Base-by-base conservation (phyloP, 352 stramenopile species). In the Phytophthora meadii region DNA sequence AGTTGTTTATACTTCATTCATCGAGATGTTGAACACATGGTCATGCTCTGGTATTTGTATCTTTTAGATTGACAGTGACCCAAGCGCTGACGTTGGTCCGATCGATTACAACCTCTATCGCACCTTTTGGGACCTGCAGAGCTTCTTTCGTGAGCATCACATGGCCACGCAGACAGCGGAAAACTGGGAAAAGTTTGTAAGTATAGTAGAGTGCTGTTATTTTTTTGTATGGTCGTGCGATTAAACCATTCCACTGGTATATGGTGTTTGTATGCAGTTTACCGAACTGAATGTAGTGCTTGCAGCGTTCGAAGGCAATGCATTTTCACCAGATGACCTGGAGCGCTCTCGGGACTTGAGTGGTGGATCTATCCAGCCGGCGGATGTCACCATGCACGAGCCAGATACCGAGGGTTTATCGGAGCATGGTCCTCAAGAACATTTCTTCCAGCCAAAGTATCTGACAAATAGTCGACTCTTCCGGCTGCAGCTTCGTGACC, bases 361-460 rank as follows among this genome's bases (percentile, higher is more conserved):
- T 48, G 59, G 49, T 44, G 54, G 68, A 8, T 49, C 42, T 10
- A 63, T 54, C 7, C 42, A 68, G 5, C 68, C 48, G 27, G 10
- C 61, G 4, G 66, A 73, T 62, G 46, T 68, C 9, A 53, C 46
- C 0, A 67, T 74, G 55, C 50, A 69, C 24, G 61, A 70, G 8
- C n/a, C 50, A 25, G 49, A 68, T 25, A 46, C n/a, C 47, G 70
- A 64, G 39, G 25, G 34, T 11, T 28, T 32, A 34, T 54, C 36
- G 32, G 59, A 73, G 12, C 57, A 64, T 14, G 30, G 36, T 2
- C 57, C 61, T 4, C 81, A 90, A 15, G 86, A 93, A 30, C 84
- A 92, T 44, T 98, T 96, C 61, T 97, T 97, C 56, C 88, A 95
- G 74, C 88, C 89, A 39, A 98, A 98, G 71, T 98, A 98, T 71